Conservation (phyloP, 1,284 basidiomycete species). For the Ustilago crameri region DNA sequence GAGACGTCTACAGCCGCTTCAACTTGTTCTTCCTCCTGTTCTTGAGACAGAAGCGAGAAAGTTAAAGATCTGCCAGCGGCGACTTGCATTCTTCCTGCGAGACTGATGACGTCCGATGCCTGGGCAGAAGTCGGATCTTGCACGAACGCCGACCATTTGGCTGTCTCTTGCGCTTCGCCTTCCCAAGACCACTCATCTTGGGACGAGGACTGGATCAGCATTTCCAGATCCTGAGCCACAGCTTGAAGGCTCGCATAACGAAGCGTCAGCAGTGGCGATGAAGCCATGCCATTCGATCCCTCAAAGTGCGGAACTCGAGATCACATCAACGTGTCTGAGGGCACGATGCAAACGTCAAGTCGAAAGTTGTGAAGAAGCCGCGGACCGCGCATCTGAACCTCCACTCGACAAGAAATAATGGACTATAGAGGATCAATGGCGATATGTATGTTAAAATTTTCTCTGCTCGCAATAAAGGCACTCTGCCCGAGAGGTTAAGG, state of each 20-base stretch:
- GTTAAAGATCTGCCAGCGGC: slow-evolving; percentile 1
- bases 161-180: slow-evolving; percentile 3
- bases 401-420: background rate
- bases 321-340: too few relatives aligned
- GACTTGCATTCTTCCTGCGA: slow-evolving; percentile 18
- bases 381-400: slow-evolving; percentile 4
- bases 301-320: too few relatives aligned
- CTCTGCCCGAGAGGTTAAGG: slow-evolving; percentile 52
- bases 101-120: background rate
- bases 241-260: slow-evolving; percentile 23
- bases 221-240: slow-evolving; percentile 43
- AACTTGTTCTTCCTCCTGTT: background rate
- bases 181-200: slow-evolving; percentile 31
- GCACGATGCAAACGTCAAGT: background rate
- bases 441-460: background rate
- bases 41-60: slow-evolving; percentile 15
- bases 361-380: slow-evolving; percentile 5
- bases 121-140: slow-evolving; percentile 3
- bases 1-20: slow-evolving; percentile 33
- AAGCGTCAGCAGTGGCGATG: slow-evolving; percentile 19
- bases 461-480: slow-evolving; percentile 5
- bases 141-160: slow-evolving; percentile 12
- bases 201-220: slow-evolving; percentile 40
- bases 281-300: slow-evolving; percentile 17
- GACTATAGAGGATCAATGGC: background rate